Conservation (phyloP, 257 asterid species). For the Nicotiana tabacum region DNA sequence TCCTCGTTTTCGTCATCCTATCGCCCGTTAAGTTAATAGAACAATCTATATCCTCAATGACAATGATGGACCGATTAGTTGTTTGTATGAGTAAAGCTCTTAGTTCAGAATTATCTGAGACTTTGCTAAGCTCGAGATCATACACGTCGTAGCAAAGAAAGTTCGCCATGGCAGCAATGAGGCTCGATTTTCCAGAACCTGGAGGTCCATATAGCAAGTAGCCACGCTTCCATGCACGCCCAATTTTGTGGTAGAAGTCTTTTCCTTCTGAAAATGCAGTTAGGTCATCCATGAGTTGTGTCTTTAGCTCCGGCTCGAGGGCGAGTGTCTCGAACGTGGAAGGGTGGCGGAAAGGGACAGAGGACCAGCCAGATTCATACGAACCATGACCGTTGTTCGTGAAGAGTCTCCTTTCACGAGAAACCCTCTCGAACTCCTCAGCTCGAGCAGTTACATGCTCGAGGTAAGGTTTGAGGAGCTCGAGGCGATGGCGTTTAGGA, state of each 20-base stretch:
- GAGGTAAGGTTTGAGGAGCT: conserved; percentile 31
- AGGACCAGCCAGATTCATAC: conserved; percentile 50
- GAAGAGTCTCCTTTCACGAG: conserved; percentile 39
- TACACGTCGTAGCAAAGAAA: conserved; percentile 45
- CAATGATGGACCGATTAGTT: conserved; percentile 46
- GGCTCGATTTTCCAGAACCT: conserved; percentile 54
- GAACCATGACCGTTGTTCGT: conserved; percentile 46
- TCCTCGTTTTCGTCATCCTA: conserved; percentile 15
- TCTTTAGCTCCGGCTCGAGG: conserved; percentile 43
- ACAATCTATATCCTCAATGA: conserved; percentile 58
- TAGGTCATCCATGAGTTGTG: conserved; percentile 30
- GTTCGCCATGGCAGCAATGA: conserved; percentile 61
- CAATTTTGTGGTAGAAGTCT: conserved; percentile 32
- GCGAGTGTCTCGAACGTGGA: conserved; percentile 54
- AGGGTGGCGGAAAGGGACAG: conserved; percentile 52
- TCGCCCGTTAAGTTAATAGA: conserved; percentile 43
- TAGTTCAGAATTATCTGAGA: conserved; percentile 36
- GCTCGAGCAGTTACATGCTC: conserved; percentile 39
- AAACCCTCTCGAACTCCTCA: conserved; percentile 36
- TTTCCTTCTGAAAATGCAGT: conserved; percentile 31
- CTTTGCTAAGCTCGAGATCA: conserved; percentile 52
- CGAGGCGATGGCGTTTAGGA: conserved; percentile 33
- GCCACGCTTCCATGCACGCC: conserved; percentile 63
- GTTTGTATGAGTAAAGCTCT: conserved; percentile 45
- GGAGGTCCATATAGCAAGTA: conserved; percentile 53